A percentile compares a stretch with the other conserved stretches of the same genome.
Conservation (phyloP, 305 asterid species). For the Fraxinus velutina region DNA sequence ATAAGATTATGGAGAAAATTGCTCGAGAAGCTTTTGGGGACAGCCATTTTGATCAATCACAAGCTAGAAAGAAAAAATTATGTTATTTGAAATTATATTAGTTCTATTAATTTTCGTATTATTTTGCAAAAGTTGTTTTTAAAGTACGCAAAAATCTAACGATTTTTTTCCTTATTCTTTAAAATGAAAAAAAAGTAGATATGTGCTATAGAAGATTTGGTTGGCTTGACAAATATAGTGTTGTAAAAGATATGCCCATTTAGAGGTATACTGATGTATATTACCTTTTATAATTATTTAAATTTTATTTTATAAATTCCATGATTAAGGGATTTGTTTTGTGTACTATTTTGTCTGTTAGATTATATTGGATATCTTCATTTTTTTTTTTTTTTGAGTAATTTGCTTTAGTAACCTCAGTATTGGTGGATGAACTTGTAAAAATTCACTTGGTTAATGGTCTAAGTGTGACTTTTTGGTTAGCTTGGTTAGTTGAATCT, state of each 20-base stretch:
- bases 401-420: too few relatives aligned
- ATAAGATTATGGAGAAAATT: slow-evolving; percentile 98
- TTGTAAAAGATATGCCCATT: slow-evolving; percentile 93
- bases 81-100: neutral
- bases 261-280: slow-evolving; percentile 53
- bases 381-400: too few relatives aligned
- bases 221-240: slow-evolving; percentile 77
- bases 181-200: slow-evolving; percentile 15
- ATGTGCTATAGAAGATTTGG: too few relatives aligned
- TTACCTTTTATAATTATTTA: neutral
- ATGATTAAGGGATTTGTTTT: too few relatives aligned
- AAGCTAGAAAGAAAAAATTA: slow-evolving; percentile 77
- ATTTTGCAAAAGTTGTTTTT: neutral
- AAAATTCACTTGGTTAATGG: too few relatives aligned
- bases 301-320: neutral
- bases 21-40: slow-evolving; percentile 94
- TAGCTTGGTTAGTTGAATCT: too few relatives aligned
- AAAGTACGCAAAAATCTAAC: neutral
- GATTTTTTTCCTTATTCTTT: slow-evolving; percentile 13
- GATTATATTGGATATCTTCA: too few relatives aligned
- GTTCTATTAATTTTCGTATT: neutral
- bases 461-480: too few relatives aligned
- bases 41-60: slow-evolving; percentile 86
- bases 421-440: too few relatives aligned
- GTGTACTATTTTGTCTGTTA: too few relatives aligned